A percentile compares a stretch with the other conserved stretches of the same genome.
Conservation (phyloP, 2,329 filamentous ascomycete species). For the Sphaerulina vaccinii region DNA sequence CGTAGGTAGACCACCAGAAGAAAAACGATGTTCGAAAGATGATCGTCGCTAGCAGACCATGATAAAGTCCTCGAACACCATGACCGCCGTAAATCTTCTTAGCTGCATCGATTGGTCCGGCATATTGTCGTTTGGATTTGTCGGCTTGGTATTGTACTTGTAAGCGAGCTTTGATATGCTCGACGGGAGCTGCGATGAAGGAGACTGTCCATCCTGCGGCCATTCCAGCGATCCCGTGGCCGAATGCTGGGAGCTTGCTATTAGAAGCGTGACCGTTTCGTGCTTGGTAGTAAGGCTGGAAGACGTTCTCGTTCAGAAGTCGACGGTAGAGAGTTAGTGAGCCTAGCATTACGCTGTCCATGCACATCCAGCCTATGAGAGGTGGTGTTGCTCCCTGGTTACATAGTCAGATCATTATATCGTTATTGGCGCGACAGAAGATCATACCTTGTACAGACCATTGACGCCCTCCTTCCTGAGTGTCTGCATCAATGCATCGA, state of each 20-base stretch:
- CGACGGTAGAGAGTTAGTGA: slow-evolving; percentile 87
- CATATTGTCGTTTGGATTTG: slow-evolving; percentile 76
- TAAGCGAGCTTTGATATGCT: slow-evolving; percentile 90
- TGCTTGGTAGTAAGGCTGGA: slow-evolving; percentile 48
- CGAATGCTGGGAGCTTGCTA: slow-evolving; percentile 66
- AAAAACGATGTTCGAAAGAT: slow-evolving; percentile 94
- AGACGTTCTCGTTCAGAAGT: slow-evolving; percentile 76
- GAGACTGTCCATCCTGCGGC: slow-evolving; percentile 86
- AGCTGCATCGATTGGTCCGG: slow-evolving; percentile 81
- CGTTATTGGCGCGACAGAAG: background rate
- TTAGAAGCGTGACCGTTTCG: background rate
- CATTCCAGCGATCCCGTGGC: slow-evolving; percentile 84
- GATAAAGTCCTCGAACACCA: slow-evolving; percentile 74
- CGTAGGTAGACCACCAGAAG: slow-evolving; percentile 97
- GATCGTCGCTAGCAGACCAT: slow-evolving; percentile 79
- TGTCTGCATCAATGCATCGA: slow-evolving; percentile 83
- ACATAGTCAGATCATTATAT: background rate
- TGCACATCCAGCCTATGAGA: slow-evolving; percentile 96
- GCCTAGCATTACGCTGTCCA: slow-evolving; percentile 91
- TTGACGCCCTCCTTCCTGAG: slow-evolving; percentile 78
- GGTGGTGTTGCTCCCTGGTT: slow-evolving; percentile 62
- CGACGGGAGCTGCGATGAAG: slow-evolving; percentile 88
- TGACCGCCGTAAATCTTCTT: slow-evolving; percentile 65
- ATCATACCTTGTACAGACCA: slow-evolving; percentile 83
- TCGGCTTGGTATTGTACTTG: slow-evolving; percentile 88